These are phyloP conservation scores for Tetrapyrgos nigripes DNA, from an alignment of 1,284 basidiomycete genomes.

Conservation along the genomic window DNA sequence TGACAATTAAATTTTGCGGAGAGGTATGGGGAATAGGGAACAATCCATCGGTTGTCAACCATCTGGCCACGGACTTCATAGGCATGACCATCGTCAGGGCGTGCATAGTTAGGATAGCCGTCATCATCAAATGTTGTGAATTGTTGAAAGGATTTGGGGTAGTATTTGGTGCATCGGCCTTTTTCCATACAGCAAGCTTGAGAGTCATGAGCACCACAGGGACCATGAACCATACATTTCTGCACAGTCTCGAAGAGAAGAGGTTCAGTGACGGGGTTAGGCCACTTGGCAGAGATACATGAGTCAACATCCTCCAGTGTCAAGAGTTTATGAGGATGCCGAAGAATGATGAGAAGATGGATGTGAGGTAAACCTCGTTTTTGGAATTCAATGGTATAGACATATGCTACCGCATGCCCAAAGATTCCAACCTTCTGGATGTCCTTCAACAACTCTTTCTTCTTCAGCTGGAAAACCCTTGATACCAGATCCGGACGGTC, in stretches of 20 bases:
- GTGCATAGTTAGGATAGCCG: constrained; percentile 44
- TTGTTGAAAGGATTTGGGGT: constrained; percentile 42
- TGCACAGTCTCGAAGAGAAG: constrained; percentile 39
- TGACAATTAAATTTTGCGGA: constrained; percentile 29
- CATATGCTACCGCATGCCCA: constrained; percentile 34
- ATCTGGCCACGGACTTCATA: constrained; percentile 26
- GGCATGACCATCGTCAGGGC: constrained; percentile 38
- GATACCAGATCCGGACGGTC: constrained; percentile 55
- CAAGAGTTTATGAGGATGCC: constrained; percentile 32
- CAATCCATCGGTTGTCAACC: constrained; percentile 40
- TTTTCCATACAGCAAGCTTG: constrained; percentile 46
- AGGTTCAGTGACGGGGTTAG: constrained; percentile 44
- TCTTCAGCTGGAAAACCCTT: constrained; percentile 50
- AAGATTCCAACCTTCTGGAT: constrained; percentile 33
- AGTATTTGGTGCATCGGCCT: constrained; percentile 46
- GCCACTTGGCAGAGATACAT: constrained; percentile 47
- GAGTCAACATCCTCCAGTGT: constrained; percentile 43
- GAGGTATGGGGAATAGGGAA: constrained; percentile 42
- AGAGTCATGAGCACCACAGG: constrained; percentile 42
- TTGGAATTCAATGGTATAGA: constrained; percentile 58
- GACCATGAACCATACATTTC: constrained; percentile 53
- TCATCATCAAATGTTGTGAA: constrained; percentile 41
- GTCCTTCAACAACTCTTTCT: constrained; percentile 41
- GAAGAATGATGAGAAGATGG: constrained; percentile 50
- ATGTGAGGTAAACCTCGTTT: constrained; percentile 55